Percentiles rank a stretch among this genome's conserved stretches.
phyloP scores from a whole-genome alignment of 148 eudicot genomes.

The Salicornia ramosissima region DNA sequence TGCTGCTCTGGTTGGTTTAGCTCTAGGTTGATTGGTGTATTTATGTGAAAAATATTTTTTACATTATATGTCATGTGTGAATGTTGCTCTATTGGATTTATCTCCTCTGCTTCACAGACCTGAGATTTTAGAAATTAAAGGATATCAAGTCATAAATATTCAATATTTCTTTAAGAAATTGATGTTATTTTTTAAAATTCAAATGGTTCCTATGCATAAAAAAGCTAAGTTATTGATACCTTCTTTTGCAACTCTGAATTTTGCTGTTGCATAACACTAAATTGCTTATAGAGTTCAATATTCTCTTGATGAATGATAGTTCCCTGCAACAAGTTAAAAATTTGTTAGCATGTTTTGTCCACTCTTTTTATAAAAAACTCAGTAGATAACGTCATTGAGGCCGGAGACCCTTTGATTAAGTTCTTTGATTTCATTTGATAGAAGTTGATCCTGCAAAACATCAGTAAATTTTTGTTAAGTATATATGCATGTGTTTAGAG shows the following conservation, averaged over 20 bases:
- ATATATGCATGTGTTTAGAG: not conserved
- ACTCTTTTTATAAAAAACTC: not conserved
- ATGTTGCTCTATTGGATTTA: conserved; percentile 24
- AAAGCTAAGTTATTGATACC: conserved; percentile 40
- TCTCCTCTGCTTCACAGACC: conserved; percentile 35
- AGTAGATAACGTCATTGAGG: conserved; percentile 15
- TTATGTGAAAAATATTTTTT: conserved; percentile 22
- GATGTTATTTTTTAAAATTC: not conserved
- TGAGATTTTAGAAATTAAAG: conserved; percentile 17
- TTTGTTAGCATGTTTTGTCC: conserved; percentile 13
- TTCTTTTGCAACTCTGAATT: conserved; percentile 54
- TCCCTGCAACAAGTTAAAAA: conserved; percentile 40
- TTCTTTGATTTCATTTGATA: conserved; percentile 58
- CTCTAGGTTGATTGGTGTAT: conserved; percentile 45
- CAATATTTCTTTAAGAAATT: not conserved
- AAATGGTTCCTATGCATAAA: not conserved
- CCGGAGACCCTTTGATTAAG: conserved; percentile 51
- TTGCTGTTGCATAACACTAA: conserved; percentile 42
- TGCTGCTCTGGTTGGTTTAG: conserved; percentile 47
- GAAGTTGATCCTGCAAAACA: conserved; percentile 58
- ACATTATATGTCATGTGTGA: conserved; percentile 29
- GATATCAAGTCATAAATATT: too few species aligned
- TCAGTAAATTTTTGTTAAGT: conserved; percentile 18
- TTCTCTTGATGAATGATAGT: conserved; percentile 57
- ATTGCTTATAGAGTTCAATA: conserved; percentile 53